A percentile compares a stretch with the other conserved stretches of the same genome.
These are phyloP conservation scores for Vitis riparia DNA, from an alignment of 164 flowering plant genomes.

Conservation along the genomic window DNA sequence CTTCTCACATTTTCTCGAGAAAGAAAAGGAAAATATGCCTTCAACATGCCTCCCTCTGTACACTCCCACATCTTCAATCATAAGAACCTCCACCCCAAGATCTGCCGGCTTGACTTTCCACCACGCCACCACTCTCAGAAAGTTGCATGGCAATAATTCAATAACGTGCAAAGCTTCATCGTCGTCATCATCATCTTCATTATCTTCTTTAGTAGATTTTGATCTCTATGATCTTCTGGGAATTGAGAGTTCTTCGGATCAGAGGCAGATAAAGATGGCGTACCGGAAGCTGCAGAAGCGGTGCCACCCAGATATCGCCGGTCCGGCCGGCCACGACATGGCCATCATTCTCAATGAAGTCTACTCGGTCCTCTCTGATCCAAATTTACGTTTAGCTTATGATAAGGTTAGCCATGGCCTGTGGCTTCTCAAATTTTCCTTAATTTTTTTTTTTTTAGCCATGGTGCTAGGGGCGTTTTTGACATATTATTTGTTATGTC, in stretches of 20 bases:
- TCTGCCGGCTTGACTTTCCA: background rate
- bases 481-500: no score
- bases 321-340: constrained; percentile 88
- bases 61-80: constrained; percentile 18
- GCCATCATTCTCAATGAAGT: constrained; percentile 87
- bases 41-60: constrained; percentile 22
- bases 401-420: constrained; percentile 53
- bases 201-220: constrained; percentile 41
- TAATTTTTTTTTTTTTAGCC: background rate
- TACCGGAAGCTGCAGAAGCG: constrained; percentile 81
- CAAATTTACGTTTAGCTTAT: constrained; percentile 58
- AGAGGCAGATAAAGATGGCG: constrained; percentile 60
- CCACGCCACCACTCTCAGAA: constrained; percentile 11
- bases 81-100: constrained; percentile 8
- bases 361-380: constrained; percentile 78
- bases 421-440: background rate
- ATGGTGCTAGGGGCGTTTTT: no score
- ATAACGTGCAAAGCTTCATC: constrained; percentile 37
- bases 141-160: constrained; percentile 4
- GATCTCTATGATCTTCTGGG: constrained; percentile 94
- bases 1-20: no score
- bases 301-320: constrained; percentile 95
- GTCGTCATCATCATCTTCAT: constrained; percentile 12
- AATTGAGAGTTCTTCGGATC: constrained; percentile 60
- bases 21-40: constrained; percentile 19